A percentile compares a stretch with the other conserved stretches of the same genome.
Conservation (phyloP, 352 stramenopile species). For the Pythium plurisporium region DNA sequence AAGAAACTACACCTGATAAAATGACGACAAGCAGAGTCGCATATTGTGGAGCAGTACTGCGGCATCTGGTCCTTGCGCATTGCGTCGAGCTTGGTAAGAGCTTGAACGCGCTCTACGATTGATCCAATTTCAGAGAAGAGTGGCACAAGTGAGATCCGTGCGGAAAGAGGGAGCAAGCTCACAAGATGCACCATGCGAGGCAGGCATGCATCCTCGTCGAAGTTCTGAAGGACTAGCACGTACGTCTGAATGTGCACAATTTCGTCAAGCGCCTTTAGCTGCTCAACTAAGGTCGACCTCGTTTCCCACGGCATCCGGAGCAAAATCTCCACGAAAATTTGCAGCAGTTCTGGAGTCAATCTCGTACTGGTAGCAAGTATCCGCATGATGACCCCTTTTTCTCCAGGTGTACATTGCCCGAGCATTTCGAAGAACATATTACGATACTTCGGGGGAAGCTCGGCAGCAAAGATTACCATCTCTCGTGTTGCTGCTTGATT, state of each 20-base stretch:
- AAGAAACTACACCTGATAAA: conserved; percentile 34
- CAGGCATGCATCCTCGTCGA: conserved; percentile 30
- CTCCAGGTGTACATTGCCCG: conserved; percentile 27
- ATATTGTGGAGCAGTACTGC: conserved; percentile 32
- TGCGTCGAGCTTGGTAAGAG: conserved; percentile 28
- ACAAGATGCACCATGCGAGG: conserved; percentile 38
- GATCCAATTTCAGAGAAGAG: conserved; percentile 8
- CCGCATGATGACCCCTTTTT: conserved; percentile 54
- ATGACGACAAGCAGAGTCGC: conserved; percentile 16
- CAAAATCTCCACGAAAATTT: conserved; percentile 41
- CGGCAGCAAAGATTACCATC: conserved; percentile 51
- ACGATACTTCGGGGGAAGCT: conserved; percentile 34
- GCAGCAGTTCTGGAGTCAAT: conserved; percentile 33
- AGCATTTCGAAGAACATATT: conserved; percentile 53
- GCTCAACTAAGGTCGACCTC: conserved; percentile 53
- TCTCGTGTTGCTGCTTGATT: conserved; percentile 67
- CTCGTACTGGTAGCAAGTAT: conserved; percentile 51
- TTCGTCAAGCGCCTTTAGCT: conserved; percentile 47
- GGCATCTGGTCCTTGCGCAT: conserved; percentile 44
- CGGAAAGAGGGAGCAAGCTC: conserved; percentile 32
- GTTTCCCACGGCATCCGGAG: conserved; percentile 47
- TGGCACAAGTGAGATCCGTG: conserved; percentile 31
- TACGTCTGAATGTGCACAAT: conserved; percentile 31
- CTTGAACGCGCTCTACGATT: conserved; percentile 7
- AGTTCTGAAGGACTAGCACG: conserved; percentile 28